A percentile compares a stretch with the other conserved stretches of the same genome.
These are phyloP conservation scores for Exophiala spinifera DNA, from an alignment of 2,329 filamentous ascomycete genomes.

Conservation along the genomic window DNA sequence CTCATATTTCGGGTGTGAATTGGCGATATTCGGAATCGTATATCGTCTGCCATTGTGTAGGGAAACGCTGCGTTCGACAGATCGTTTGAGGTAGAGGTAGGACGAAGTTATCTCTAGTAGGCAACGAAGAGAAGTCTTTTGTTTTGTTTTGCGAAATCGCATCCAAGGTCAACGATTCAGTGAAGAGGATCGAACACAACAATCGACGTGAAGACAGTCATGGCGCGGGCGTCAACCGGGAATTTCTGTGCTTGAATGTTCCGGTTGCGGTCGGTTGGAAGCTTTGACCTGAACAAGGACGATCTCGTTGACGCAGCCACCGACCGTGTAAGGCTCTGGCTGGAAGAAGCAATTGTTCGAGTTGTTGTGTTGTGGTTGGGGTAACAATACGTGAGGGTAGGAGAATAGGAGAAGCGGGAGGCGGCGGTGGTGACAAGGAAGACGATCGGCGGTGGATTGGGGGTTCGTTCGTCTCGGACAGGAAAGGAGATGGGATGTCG, in stretches of 20 bases:
- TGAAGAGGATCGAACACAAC: neutral
- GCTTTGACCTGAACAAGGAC: neutral
- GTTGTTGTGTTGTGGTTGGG: no score
- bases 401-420: neutral
- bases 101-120: neutral
- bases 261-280: neutral
- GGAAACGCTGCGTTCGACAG: constrained; percentile 9
- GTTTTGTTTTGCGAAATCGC: neutral
- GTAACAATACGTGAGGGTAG: no score
- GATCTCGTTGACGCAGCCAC: neutral
- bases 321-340: neutral
- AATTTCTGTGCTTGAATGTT: neutral
- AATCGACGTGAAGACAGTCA: neutral
- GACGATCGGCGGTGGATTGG: neutral
- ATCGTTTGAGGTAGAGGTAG: neutral
- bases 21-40: constrained; percentile 21
- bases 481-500: neutral
- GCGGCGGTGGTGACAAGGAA: neutral
- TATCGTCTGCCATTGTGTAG: constrained; percentile 25
- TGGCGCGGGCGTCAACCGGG: neutral
- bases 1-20: constrained; percentile 28
- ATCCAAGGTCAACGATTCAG: neutral
- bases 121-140: neutral
- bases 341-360: neutral
- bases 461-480: neutral